Evolutionary conservation across 1,139 yeast genomes (phyloP).

Genomic region (Blastobotrys serpentis): DNA sequence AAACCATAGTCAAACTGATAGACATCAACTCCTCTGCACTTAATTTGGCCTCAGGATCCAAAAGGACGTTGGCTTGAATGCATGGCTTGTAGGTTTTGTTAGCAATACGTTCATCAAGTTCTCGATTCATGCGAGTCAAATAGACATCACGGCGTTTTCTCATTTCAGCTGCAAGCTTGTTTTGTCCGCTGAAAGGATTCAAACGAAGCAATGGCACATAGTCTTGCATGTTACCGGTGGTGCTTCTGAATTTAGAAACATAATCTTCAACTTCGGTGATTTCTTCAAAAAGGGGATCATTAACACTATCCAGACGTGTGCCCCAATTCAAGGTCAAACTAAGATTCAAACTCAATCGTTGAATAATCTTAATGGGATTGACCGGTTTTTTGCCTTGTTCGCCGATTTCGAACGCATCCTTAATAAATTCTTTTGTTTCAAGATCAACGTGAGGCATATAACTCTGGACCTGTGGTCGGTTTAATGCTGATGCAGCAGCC

Average conservation of each 20-base stretch:
- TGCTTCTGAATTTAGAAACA: slow-evolving; percentile 61
- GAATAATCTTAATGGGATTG: slow-evolving; percentile 47
- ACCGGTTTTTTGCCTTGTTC: slow-evolving; percentile 37
- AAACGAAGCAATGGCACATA: slow-evolving; percentile 53
- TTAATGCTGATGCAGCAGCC: slow-evolving; percentile 52
- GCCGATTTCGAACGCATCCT: slow-evolving; percentile 18
- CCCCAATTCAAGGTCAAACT: slow-evolving; percentile 64
- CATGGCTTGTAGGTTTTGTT: slow-evolving; percentile 36
- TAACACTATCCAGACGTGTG: slow-evolving; percentile 47
- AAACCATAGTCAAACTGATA: slow-evolving; percentile 67
- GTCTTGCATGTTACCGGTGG: slow-evolving; percentile 61
- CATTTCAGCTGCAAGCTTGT: slow-evolving; percentile 41
- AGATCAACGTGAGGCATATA: slow-evolving; percentile 45
- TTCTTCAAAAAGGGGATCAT: slow-evolving; percentile 47
- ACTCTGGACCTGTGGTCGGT: slow-evolving; percentile 36
- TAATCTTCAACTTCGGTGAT: slow-evolving; percentile 62
- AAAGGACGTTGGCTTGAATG: slow-evolving; percentile 46
- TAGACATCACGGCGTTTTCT: slow-evolving; percentile 53
- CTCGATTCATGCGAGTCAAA: slow-evolving; percentile 39
- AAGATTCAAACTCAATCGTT: slow-evolving; percentile 51
- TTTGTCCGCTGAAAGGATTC: slow-evolving; percentile 30
- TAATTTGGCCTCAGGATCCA: slow-evolving; percentile 31
- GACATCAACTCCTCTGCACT: slow-evolving; percentile 51
- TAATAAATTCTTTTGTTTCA: slow-evolving; percentile 39
- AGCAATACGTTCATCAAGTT: slow-evolving; percentile 30